These are phyloP conservation scores for Claviceps africana DNA, from an alignment of 2,329 filamentous ascomycete species.

Conservation along the genomic window DNA sequence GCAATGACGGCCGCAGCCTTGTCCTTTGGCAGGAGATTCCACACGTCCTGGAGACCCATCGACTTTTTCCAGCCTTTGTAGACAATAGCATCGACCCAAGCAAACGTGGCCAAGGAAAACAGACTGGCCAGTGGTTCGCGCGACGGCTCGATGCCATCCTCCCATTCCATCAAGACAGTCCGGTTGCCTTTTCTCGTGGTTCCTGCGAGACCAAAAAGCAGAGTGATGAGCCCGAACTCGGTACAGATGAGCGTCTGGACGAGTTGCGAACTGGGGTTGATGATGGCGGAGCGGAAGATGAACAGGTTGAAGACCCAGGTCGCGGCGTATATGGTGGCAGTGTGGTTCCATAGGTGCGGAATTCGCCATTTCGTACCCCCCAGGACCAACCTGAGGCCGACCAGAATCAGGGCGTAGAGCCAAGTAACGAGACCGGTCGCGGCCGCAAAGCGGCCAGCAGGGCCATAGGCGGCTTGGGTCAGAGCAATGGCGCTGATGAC, in stretches of 20 bases:
- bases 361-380: slow-evolving; percentile 51
- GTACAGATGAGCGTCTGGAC: slow-evolving; percentile 51
- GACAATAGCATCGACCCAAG: slow-evolving; percentile 82
- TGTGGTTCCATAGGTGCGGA: slow-evolving; percentile 82
- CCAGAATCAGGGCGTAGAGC: slow-evolving; percentile 66
- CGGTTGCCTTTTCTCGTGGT: slow-evolving; percentile 87
- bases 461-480: slow-evolving; percentile 43
- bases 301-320: slow-evolving; percentile 69
- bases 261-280: slow-evolving; percentile 55
- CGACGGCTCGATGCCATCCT: slow-evolving; percentile 76
- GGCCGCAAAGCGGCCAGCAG: slow-evolving; percentile 43
- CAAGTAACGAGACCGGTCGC: slow-evolving; percentile 59
- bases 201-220: slow-evolving; percentile 63
- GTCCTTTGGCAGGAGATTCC: slow-evolving; percentile 80
- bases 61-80: slow-evolving; percentile 78
- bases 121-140: slow-evolving; percentile 78
- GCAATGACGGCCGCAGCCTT: slow-evolving; percentile 71
- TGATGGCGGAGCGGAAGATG: slow-evolving; percentile 71
- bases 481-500: slow-evolving; percentile 54
- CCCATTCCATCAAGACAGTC: slow-evolving; percentile 74
- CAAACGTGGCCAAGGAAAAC: slow-evolving; percentile 74
- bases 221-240: slow-evolving; percentile 60
- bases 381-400: slow-evolving; percentile 55
- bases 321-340: slow-evolving; percentile 64
- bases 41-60: slow-evolving; percentile 72